Evolutionary conservation across 1,139 yeast genomes (phyloP), one percentile per base, ranked within the genome.

Genomic region (Saccharomyces hybrid): DNA sequence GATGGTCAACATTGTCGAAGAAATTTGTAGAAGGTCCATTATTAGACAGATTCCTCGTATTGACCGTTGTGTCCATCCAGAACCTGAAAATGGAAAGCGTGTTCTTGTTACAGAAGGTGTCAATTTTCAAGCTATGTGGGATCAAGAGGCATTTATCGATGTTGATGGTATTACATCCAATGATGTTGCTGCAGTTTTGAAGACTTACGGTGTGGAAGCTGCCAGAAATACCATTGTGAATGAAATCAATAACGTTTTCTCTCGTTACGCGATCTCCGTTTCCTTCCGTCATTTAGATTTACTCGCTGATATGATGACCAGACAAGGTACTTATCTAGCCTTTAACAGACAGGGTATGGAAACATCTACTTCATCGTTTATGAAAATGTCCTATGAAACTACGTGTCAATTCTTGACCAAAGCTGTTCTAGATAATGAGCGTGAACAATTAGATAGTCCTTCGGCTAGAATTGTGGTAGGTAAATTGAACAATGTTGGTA

Each of bases 341-440:
- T 95, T 95, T 78, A 91, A 90, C 75, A 86, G 99, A 79, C 97
- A 90, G 75, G 99, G 99, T 73, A 91, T 95, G 70, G 98, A 93
- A 70, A 81, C 96, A 1, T 84, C 95, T 25, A 90, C 98, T 1
- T 91, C 98, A 9, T 88, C 98, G 32, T 88, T 95, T 77, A 86
- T 90, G 93, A 95, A 95, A 78, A 95, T 95, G 99, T 89, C 97
- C 57, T 95, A 90, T 73, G 99, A 95, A 75, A 93, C 99, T 50
- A 95, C 99, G 2, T 90, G 97, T 77, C 96, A 88, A 73, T 95
- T 95, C 79, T 80, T 95, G 72, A 93, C 97, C 54, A 89, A 89
- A 77, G 96, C 99, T 11, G 98, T 95, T 49, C 78, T 95, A 70
- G 95, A 93, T 63, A 90, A 95, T 59, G 97, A 88, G 60, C 78